Evolutionary conservation across 192 early-diverging fungal species (phyloP), one percentile per base, ranked within the genome.

Genomic region (Dimargaris xerosporica): DNA sequence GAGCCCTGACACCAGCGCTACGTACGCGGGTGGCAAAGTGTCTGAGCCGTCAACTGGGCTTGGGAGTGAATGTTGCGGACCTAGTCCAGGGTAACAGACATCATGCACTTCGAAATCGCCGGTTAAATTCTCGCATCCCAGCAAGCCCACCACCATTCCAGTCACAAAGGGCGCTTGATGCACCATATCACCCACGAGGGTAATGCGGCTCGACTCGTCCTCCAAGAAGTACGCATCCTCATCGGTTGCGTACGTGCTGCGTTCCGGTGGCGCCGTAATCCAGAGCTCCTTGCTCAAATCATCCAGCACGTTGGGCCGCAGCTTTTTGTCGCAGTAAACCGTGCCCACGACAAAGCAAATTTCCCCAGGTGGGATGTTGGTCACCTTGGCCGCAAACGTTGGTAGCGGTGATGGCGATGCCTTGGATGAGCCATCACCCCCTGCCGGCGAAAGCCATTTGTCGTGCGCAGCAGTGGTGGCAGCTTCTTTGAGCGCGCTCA

Each of bases 181-280:
- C 17, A 96, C 41, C 30, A 72, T 63, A 2, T 66, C 44, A 15
- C 93, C 93, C 19, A 73, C 74, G 19, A 98, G 71, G 39, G 78
- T 78, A 17, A 98, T 78, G 30, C 95, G 78, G 15, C 93, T 94
- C 5, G 90, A 94, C 64, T 96, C 93, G 70, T 98, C 95, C 68
- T 98, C 95, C 50, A 96, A 65, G 26, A 78, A 73, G 23, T 87
- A 67, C 19, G 66, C 69, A 62, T 90, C 87, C 0, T 70, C 67
- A 0, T 80, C 85, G 19, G 73, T 77, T 9, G 71, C 71, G 73
- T 93, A 97, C 64, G 82, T 86, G 58, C 64, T 65, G n/a, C 78
- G 69, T 45, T 80, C 73, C 11, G 78, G 72, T 11, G 88, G 80
- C 4, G 80, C 76, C 0, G 78, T 64, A 11, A 88, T 75, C 76